A percentile compares a stretch with the other conserved stretches of the same genome.
These are phyloP conservation scores for Didymella lethalis DNA, from an alignment of 2,329 filamentous ascomycete genomes.

Conservation along the genomic window DNA sequence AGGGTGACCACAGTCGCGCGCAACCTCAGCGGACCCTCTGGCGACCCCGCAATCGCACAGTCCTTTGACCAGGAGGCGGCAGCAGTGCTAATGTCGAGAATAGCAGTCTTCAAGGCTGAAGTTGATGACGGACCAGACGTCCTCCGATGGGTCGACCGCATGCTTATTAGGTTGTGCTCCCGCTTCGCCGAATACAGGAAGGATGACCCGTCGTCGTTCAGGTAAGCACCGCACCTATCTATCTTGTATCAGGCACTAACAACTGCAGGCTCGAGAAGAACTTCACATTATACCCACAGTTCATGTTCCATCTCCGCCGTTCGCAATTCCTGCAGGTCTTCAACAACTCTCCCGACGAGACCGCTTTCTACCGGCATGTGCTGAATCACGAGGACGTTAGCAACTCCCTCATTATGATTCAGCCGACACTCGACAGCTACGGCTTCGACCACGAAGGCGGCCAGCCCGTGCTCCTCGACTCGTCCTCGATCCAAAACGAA, in stretches of 20 bases:
- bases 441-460: constrained; percentile 95
- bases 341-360: constrained; percentile 99
- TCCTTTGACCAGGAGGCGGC: constrained; percentile 99
- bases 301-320: constrained; percentile 98
- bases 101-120: constrained; percentile 98
- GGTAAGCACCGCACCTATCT: constrained; percentile 60
- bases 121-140: constrained; percentile 99
- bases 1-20: constrained; percentile 93
- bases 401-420: constrained; percentile 98
- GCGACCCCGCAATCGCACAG: constrained; percentile 92
- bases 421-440: constrained; percentile 96
- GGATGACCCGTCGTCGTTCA: constrained; percentile 96
- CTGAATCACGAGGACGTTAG: constrained; percentile 96
- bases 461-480: constrained; percentile 93
- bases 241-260: constrained; percentile 67
- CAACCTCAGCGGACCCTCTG: constrained; percentile 89
- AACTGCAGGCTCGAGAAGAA: constrained; percentile 76
- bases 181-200: constrained; percentile 98
- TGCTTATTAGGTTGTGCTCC: constrained; percentile 96
- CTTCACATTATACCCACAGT: constrained; percentile 97
- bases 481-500: constrained; percentile 91
- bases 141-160: constrained; percentile 95
- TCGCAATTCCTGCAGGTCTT: constrained; percentile 99
- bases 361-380: constrained; percentile 97
- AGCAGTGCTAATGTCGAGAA: constrained; percentile 97